Evolutionary conservation across 225 moss, liverwort and hornwort genomes (phyloP).

Genomic region (Straminergon stramineum): DNA sequence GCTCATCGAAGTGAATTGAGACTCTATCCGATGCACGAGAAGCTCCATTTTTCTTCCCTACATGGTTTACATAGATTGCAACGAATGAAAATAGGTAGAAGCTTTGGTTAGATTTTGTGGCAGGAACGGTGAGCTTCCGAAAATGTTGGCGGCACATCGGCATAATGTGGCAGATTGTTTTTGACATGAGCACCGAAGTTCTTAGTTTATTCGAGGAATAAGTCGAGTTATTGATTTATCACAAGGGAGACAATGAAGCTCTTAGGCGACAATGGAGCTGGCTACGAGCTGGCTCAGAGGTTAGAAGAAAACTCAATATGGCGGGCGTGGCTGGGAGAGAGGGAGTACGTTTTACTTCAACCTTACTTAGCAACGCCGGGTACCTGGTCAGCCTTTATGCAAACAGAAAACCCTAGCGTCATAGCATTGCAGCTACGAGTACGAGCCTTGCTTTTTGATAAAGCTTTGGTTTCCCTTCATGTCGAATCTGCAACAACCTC

Average conservation of each 20-base stretch:
- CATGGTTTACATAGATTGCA: neutral
- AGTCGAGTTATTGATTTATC: neutral
- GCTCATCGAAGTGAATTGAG: neutral
- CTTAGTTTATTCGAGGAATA: neutral
- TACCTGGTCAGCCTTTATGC: conserved; percentile 77
- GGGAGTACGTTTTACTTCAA: conserved; percentile 43
- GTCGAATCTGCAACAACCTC: conserved; percentile 23
- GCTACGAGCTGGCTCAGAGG: conserved; percentile 69
- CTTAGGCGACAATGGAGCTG: conserved; percentile 60
- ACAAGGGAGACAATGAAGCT: conserved; percentile 34
- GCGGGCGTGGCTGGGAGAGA: conserved; percentile 64
- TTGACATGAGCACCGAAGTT: neutral
- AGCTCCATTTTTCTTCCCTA: neutral
- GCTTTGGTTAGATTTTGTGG: neutral
- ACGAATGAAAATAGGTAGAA: neutral
- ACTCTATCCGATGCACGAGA: neutral
- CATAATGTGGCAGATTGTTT: neutral
- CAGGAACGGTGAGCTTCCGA: neutral
- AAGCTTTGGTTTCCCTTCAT: conserved; percentile 41
- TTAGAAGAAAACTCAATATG: conserved; percentile 60
- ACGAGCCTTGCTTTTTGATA: conserved; percentile 69
- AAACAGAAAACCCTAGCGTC: conserved; percentile 38
- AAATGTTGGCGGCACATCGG: neutral
- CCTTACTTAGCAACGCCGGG: conserved; percentile 45
- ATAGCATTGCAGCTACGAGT: conserved; percentile 66